Percentiles rank a stretch among this genome's conserved stretches.
Conservation (phyloP, 163 green algal genomes). For the Volvox carteri region DNA sequence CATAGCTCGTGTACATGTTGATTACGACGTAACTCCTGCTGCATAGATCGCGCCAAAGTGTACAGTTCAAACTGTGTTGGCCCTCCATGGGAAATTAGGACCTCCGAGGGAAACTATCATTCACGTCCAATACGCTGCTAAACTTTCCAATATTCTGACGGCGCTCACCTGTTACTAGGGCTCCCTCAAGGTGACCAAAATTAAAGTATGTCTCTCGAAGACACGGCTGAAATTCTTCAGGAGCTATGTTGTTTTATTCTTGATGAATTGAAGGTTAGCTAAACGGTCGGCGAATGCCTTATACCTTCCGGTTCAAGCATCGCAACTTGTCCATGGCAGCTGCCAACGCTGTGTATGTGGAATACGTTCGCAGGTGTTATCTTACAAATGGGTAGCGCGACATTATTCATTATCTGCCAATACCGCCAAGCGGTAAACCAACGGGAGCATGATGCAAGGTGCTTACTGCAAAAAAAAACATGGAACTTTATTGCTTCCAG, state of each 20-base stretch:
- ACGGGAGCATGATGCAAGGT: background rate
- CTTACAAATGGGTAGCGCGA: conserved; percentile 54
- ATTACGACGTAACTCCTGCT: no score
- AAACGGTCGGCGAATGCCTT: background rate
- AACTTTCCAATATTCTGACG: no score
- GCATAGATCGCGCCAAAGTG: no score
- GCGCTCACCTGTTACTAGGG: no score
- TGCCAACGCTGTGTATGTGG: no score
- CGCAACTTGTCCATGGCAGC: background rate
- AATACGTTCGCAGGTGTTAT: conserved; percentile 21
- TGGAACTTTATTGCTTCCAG: background rate
- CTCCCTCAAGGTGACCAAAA: no score
- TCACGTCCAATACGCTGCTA: no score
- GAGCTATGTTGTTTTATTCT: conserved; percentile 31
- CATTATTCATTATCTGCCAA: conserved; percentile 54
- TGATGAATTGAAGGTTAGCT: conserved; percentile 42
- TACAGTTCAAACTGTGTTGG: no score
- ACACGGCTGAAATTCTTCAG: conserved; percentile 23
- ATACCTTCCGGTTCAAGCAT: background rate
- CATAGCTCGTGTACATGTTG: no score
- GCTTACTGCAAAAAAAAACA: background rate
- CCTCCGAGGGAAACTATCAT: no score
- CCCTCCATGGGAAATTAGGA: no score
- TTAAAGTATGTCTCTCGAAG: conserved; percentile 37
- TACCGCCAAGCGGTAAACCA: conserved; percentile 38